Percentiles rank a stretch among this genome's conserved stretches.
Conservation (phyloP, 805 yeast genomes). For the Torulaspora microellipsoides region DNA sequence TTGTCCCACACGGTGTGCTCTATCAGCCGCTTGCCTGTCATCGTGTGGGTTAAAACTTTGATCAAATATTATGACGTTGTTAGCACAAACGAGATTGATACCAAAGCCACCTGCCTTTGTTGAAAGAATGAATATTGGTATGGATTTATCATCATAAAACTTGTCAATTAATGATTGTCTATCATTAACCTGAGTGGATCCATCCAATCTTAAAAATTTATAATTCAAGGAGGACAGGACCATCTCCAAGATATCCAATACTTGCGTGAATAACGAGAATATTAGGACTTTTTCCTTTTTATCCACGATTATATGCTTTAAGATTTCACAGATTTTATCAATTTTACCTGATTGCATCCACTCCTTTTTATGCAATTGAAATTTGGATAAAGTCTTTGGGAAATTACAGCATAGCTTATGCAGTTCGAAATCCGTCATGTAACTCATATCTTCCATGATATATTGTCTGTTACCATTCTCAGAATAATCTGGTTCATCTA, state of each 20-base stretch:
- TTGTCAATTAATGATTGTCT: constrained; percentile 89
- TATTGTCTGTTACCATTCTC: constrained; percentile 68
- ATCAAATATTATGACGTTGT: constrained; percentile 84
- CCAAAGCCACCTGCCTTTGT: constrained; percentile 99
- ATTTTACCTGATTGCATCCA: constrained; percentile 76
- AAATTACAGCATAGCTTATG: constrained; percentile 68
- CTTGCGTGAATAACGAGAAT: constrained; percentile 90
- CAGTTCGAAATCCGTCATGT: constrained; percentile 89
- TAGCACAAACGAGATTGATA: constrained; percentile 92
- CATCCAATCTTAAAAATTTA: constrained; percentile 82
- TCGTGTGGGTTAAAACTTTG: constrained; percentile 97
- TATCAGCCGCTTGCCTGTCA: constrained; percentile 97
- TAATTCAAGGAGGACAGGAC: constrained; percentile 60
- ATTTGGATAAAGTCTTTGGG: constrained; percentile 56
- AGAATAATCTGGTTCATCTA: constrained; percentile 71
- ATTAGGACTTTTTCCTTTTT: constrained; percentile 65
- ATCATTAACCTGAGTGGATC: constrained; percentile 88
- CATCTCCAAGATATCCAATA: constrained; percentile 79
- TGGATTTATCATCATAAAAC: constrained; percentile 73
- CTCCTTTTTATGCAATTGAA: constrained; percentile 47
- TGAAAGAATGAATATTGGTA: constrained; percentile 82
- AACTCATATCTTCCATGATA: constrained; percentile 90
- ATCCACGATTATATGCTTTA: constrained; percentile 49
- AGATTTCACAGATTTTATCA: constrained; percentile 46
- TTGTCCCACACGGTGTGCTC: constrained; percentile 98